phyloP scores from a whole-genome alignment of 148 eudicot species.

The Suaeda aralocaspica region DNA sequence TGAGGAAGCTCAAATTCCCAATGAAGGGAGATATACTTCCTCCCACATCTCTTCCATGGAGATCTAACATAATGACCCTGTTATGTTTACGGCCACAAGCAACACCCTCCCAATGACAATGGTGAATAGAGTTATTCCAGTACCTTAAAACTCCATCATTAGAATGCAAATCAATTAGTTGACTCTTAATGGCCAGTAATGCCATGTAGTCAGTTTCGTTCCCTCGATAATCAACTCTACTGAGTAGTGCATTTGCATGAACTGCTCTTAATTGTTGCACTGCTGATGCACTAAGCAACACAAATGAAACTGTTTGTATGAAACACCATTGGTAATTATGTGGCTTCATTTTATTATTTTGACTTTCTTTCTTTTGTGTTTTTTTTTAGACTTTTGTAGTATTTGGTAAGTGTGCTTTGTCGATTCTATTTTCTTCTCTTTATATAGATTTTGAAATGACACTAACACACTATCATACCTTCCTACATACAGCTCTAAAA shows the following conservation, averaged over 20 bases:
- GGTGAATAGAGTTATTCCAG: constrained; percentile 41
- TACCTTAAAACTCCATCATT: constrained; percentile 14
- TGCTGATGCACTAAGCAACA: not conserved
- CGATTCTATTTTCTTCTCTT: too few relatives aligned
- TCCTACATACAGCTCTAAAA: too few relatives aligned
- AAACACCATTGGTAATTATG: too few relatives aligned
- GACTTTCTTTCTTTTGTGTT: too few relatives aligned
- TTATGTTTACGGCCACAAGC: constrained; percentile 22
- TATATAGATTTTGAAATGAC: too few relatives aligned
- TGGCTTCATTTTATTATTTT: too few relatives aligned
- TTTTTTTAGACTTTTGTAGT: too few relatives aligned
- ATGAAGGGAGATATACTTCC: constrained; percentile 41
- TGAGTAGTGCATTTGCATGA: not conserved
- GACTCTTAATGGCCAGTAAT: constrained; percentile 37
- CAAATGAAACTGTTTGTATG: not conserved
- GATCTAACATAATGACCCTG: constrained; percentile 25
- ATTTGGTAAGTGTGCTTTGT: too few relatives aligned
- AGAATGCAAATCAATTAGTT: constrained; percentile 18
- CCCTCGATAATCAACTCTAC: not conserved
- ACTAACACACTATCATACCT: too few relatives aligned
- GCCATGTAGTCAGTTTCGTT: constrained; percentile 18
- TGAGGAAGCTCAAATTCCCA: constrained; percentile 41
- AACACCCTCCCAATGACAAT: constrained; percentile 45
- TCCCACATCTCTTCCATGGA: constrained; percentile 13
- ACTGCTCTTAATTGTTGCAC: not conserved